Conservation (phyloP, 352 stramenopile genomes). For the Phytophthora aleatoria region DNA sequence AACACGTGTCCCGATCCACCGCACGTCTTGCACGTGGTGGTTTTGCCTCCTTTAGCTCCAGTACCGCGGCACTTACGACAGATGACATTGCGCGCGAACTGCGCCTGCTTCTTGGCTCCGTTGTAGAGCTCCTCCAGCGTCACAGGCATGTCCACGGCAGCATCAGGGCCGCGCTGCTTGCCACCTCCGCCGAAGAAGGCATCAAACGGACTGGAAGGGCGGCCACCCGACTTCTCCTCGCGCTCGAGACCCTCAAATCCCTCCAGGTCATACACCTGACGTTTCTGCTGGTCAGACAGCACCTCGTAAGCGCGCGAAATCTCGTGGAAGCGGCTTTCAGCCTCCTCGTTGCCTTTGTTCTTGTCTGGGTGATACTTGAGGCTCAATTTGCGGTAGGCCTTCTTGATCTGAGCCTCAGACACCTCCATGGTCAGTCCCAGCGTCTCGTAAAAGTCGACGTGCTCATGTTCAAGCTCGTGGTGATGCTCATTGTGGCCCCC, state of each 20-base stretch:
- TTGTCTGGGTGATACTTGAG: conserved; percentile 97
- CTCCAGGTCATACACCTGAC: conserved; percentile 93
- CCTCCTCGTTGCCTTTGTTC: conserved; percentile 80
- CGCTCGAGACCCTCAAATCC: conserved; percentile 88
- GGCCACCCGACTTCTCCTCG: conserved; percentile 59
- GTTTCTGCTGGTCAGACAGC: conserved; percentile 89
- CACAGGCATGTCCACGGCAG: conserved; percentile 73
- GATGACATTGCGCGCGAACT: conserved; percentile 78
- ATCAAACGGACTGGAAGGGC: conserved; percentile 71
- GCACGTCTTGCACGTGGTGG: conserved; percentile 74
- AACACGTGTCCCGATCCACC: conserved; percentile 74
- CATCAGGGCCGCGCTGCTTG: conserved; percentile 77
- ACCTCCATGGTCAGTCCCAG: conserved; percentile 84
- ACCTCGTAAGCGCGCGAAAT: conserved; percentile 92
- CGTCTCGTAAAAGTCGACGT: conserved; percentile 83
- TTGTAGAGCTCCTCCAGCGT: conserved; percentile 90
- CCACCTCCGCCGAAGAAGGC: conserved; percentile 80
- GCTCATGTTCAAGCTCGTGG: conserved; percentile 53
- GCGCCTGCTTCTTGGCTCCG: conserved; percentile 71
- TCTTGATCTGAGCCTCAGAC: conserved; percentile 93
- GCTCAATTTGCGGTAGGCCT: conserved; percentile 94
- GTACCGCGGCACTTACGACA: conserved; percentile 86
- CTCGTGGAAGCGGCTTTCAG: conserved; percentile 89
- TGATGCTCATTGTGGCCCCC: conserved; percentile 51
- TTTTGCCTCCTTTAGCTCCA: conserved; percentile 85